Evolutionary conservation across 1,139 yeast species (phyloP).

Genomic region (Sugiyamaella paludigena): DNA sequence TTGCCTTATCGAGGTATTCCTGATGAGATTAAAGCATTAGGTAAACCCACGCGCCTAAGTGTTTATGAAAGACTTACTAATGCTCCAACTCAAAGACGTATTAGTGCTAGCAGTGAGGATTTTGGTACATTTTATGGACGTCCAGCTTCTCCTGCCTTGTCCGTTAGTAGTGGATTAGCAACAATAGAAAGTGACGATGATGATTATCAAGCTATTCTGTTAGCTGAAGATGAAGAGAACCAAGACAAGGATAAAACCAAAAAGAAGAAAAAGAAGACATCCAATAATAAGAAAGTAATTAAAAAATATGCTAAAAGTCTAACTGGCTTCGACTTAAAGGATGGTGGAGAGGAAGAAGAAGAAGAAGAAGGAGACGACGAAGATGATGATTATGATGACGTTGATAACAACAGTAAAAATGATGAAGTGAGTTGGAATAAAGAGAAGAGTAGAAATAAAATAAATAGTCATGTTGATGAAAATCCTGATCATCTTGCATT

Average conservation of each 20-base stretch:
- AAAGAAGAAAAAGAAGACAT: slow-evolving; percentile 12
- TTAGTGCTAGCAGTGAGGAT: background rate
- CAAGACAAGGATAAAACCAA: slow-evolving; percentile 2
- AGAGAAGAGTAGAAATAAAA: background rate
- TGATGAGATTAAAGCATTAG: slow-evolving; percentile 7
- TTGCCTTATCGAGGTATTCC: slow-evolving; percentile 11
- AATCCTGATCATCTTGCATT: slow-evolving; percentile 16
- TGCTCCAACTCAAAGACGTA: slow-evolving; percentile 2
- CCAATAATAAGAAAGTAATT: slow-evolving; percentile 9
- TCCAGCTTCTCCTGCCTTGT: slow-evolving; percentile 22
- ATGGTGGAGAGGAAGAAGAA: slow-evolving; percentile 21
- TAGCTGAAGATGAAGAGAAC: slow-evolving; percentile 8
- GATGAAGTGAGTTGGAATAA: background rate
- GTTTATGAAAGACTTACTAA: slow-evolving; percentile 4
- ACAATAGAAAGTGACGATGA: slow-evolving; percentile 30
- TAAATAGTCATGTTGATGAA: background rate
- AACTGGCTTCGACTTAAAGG: slow-evolving; percentile 7
- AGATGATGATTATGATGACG: slow-evolving; percentile 13
- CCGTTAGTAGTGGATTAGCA: slow-evolving; percentile 24
- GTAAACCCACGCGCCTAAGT: slow-evolving; percentile 2
- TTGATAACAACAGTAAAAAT: background rate
- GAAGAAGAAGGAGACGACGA: slow-evolving; percentile 20
- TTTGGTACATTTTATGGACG: slow-evolving; percentile 7
- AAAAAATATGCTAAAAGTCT: slow-evolving; percentile 13
- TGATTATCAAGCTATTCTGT: slow-evolving; percentile 18